Percentiles rank a stretch among this genome's conserved stretches.
These are phyloP conservation scores for Knufia fluminis DNA, from an alignment of 2,329 filamentous ascomycete species.

Conservation along the genomic window DNA sequence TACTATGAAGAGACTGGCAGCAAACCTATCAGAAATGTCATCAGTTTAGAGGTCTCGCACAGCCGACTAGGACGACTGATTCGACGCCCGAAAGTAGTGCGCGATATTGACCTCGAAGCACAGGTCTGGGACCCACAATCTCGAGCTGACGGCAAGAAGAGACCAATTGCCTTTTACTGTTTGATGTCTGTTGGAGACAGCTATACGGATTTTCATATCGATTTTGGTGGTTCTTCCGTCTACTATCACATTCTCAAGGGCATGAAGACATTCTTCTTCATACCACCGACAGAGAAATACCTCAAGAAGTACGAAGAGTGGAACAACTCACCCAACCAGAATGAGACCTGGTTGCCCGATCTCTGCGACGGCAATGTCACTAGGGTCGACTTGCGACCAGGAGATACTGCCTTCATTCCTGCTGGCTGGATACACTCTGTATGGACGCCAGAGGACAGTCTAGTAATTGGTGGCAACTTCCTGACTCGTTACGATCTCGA, in stretches of 20 bases:
- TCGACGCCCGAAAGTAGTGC: conserved; percentile 54
- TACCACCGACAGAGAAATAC: conserved; percentile 58
- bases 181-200: conserved; percentile 63
- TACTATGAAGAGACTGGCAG: conserved; percentile 54
- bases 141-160: conserved; percentile 47
- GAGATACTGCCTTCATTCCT: conserved; percentile 62
- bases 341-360: conserved; percentile 55
- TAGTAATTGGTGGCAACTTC: conserved; percentile 64
- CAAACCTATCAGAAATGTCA: conserved; percentile 59
- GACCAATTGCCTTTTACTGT: conserved; percentile 59
- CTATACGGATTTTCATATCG: conserved; percentile 64
- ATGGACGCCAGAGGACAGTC: conserved; percentile 59
- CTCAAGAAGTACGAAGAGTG: conserved; percentile 63
- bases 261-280: conserved; percentile 63
- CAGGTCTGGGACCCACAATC: conserved; percentile 41
- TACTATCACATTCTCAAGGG: conserved; percentile 62
- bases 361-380: conserved; percentile 56
- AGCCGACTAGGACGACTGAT: conserved; percentile 54
- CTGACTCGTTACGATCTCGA: conserved; percentile 56
- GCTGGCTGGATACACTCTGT: conserved; percentile 65
- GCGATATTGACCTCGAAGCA: conserved; percentile 50
- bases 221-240: conserved; percentile 62
- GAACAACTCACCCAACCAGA: conserved; percentile 58
- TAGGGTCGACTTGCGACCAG: conserved; percentile 55
- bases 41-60: conserved; percentile 59